Conservation (phyloP, 2,329 filamentous ascomycete species). For the Cryphonectria nitschkei region DNA sequence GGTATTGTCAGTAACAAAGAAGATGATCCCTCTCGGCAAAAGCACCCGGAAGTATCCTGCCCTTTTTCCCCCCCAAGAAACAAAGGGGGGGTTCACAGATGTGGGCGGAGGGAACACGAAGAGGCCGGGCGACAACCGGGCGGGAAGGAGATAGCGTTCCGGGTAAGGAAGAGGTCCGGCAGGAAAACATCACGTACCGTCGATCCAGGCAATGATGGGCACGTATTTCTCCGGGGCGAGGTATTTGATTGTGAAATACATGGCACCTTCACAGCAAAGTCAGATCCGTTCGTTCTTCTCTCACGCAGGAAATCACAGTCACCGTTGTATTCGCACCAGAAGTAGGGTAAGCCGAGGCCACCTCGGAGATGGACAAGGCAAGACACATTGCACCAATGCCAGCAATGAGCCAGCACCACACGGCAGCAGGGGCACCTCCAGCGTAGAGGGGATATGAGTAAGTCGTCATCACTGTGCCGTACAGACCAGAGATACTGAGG, state of each 20-base stretch:
- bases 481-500: constrained; percentile 59
- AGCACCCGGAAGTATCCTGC: neutral
- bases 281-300: constrained; percentile 1
- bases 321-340: constrained; percentile 45
- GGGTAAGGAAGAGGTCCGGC: neutral
- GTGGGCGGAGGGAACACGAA: neutral
- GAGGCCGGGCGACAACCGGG: neutral
- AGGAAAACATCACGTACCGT: constrained; percentile 32
- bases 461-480: constrained; percentile 59
- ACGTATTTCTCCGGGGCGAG: constrained; percentile 53
- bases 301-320: neutral
- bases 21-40: neutral
- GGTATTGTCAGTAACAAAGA: constrained; percentile 10
- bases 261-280: constrained; percentile 38
- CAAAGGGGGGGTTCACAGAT: neutral
- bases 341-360: constrained; percentile 62
- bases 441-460: constrained; percentile 57
- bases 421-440: constrained; percentile 55
- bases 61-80: too few species aligned
- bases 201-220: constrained; percentile 53
- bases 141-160: neutral
- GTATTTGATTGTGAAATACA: constrained; percentile 60
- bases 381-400: constrained; percentile 61
- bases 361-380: constrained; percentile 56
- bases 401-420: constrained; percentile 64